Base-by-base conservation (phyloP, 768 basidiomycete genomes). In the Suillus fuscotomentosus region DNA sequence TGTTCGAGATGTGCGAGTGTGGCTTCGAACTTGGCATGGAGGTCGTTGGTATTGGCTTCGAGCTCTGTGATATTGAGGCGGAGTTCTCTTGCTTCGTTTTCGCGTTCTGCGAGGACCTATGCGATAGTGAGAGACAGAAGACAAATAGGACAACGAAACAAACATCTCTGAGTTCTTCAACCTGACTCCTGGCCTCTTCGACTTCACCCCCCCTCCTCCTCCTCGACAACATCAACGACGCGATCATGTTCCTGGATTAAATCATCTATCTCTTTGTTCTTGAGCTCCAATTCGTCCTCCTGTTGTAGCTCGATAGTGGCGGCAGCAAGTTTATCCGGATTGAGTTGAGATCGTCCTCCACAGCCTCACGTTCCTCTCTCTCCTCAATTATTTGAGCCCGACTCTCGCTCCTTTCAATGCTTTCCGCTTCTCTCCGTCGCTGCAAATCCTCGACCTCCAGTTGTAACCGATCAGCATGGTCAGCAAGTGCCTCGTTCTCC, bases 191-290 rank as follows among this genome's bases (percentile, higher is more conserved):
- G 2, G 88, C 87, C 67, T 94, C 92, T 66, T 94, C 88, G 3
- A 96, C 88, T 72, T 97, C 95, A 3, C 90, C 91, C 62, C 89
- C 80, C 94, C 94, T 96, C n/a, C 69, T 93, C 92, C 50, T 88
- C 85, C 70, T 94, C 92, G 8, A 94, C 88, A 3, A 84, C 83
- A 22, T 84, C 83, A 3, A 94, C 85, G 61, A 92, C 89, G 36
- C 85, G 82, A 60, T 88, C 82, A 71, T 93, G 90, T 71, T 94
- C 90, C 7, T 78, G 78, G 5, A 94, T 82, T 53, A 97, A n/a
- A 56, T 95, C 91, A 3, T 91, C 88, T 53, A 95, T 86, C 73
- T 94, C 92, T 64, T 83, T 79, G 63, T 84, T 84, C 79, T 91
- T 90, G 73, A 88, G 79, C 60, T 95, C 93, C 24, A 95, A 75